Base-by-base conservation (phyloP, 306 rosid species). In the Echinosophora koreensis region DNA sequence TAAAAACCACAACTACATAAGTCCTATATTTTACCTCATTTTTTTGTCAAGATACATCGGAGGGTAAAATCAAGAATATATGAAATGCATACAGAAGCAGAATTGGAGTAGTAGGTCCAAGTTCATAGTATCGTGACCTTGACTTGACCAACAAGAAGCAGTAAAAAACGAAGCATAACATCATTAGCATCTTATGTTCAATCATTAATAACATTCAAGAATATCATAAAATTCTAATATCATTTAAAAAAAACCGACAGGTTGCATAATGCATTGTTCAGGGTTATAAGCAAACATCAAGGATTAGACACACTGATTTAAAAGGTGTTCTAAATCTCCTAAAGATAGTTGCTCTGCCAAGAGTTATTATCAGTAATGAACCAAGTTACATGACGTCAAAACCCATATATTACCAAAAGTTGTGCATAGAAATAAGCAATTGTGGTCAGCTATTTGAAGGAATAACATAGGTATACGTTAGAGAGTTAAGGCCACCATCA, bases 151-250 rank as follows among this genome's bases (percentile, higher is more conserved):
- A 60, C 60, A 56, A 39, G 60, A n/a, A 51, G 7, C 39, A 51
- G 68, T 61, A 51, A 30, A 14, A 34, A 47, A 41, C 27, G 15
- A 59, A 47, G 61, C 80, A 74, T 59, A 67, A 46, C 59, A 27
- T 74, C 71, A 61, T 62, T 72, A 74, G 8, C 58, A 61, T 60
- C 66, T 60, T 70, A 69, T 46, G 49, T 39, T 59, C 72, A 68
- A 59, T 39, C 52, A 16, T 10, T 2, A 61, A 9, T 10, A 61
- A 52, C 57, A 12, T 61, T 69, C 73, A 22, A 61, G 8, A 75
- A 61, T 65, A 59, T 81, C 69, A 34, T 30, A 14, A 30, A 60
- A 47, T 50, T 50, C 0, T 58, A 58, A 46, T 12, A 15, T 15
- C 4, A 54, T 4, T 32, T 41, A 22, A 22, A 16, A 28, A 32